Base-by-base conservation (phyloP, 2,329 filamentous ascomycete species). In the Talaromyces marneffei region DNA sequence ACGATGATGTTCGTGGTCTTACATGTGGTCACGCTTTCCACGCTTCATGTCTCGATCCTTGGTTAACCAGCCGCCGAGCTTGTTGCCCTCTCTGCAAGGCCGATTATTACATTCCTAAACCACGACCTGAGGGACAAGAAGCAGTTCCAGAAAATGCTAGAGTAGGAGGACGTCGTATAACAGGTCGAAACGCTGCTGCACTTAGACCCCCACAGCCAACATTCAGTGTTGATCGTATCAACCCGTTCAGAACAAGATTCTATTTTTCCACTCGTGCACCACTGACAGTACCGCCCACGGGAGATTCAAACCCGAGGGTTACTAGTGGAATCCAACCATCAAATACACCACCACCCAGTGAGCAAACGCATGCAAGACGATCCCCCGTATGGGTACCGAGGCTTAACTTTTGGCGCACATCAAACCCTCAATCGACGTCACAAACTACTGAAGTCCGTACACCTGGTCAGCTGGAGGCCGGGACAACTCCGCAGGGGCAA, bases 1-100 rank as follows among this genome's bases (percentile, higher is more conserved):
- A 97, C 65, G 94, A 97, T 68, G 93, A 99, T 72, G 87, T 99
- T 55, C 90, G 94, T 67, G 94, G 94, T 2, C 79, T 99, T 64
- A 92, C 91, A 3, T 99, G 94, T 71, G 94, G 94, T n/a, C 94
- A 99, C 75, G 92, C 93, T 59, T 99, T 97, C 84, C 94, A 99
- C 74, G 92, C 92, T 56, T 90, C 89, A 40, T 99, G 94, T 72
- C 85, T 99, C 54, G 94, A 99, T 69, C 94, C 94, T 10, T 99
- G 94, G 94, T 79, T 99, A 65, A 99, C 94, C 9, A 92, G 90
- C 71, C 86, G 94, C 65, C 88, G 93, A 66, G 94, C 94, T 27
- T 97, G 93, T 79, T 99, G 94, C 74, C 94, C 94, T 5, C 86
- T 99, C 6, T 99, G 94, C 82, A 99, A 99, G 78, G 91, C 93